Conservation (phyloP, 179 eudicot species). For the Actinidia polygama region DNA sequence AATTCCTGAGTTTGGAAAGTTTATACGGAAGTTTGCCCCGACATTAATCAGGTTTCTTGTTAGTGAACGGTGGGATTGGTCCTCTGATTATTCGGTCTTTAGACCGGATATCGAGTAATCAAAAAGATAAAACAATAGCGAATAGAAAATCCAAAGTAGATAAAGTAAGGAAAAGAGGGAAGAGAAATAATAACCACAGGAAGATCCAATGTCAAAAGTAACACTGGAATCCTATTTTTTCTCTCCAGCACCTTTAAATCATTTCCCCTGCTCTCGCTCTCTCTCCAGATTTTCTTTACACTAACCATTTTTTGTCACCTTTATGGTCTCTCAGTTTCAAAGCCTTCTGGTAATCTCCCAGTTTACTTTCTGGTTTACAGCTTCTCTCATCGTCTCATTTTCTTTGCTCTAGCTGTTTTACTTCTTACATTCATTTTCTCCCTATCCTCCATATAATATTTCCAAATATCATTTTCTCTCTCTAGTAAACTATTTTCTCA, state of each 20-base stretch:
- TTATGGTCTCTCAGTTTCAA: too few relatives aligned
- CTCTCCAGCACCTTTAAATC: conserved; percentile 4
- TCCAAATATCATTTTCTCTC: background rate
- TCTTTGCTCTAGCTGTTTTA: background rate
- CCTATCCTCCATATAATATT: background rate
- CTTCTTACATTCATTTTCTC: background rate
- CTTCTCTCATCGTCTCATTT: too few relatives aligned
- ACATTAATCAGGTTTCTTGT: too few relatives aligned
- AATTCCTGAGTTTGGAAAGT: too few relatives aligned
- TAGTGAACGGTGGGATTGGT: too few relatives aligned
- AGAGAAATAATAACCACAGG: background rate
- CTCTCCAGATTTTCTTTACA: background rate
- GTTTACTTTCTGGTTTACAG: too few relatives aligned
- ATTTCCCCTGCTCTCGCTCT: background rate
- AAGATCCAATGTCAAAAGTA: conserved; percentile 24
- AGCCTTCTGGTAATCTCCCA: too few relatives aligned
- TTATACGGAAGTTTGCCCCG: too few relatives aligned
- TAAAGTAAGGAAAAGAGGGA: background rate
- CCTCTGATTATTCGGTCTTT: too few relatives aligned
- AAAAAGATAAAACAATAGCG: too few relatives aligned
- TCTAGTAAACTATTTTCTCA: background rate
- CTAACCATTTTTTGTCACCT: too few relatives aligned
- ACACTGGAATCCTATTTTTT: background rate
- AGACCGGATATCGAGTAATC: too few relatives aligned
- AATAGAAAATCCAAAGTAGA: conserved; percentile 13